A percentile compares a stretch with the other conserved stretches of the same genome.
Evolutionary conservation across 2,329 filamentous ascomycete species (phyloP).

Genomic region (Pseudogymnoascus destructans): DNA sequence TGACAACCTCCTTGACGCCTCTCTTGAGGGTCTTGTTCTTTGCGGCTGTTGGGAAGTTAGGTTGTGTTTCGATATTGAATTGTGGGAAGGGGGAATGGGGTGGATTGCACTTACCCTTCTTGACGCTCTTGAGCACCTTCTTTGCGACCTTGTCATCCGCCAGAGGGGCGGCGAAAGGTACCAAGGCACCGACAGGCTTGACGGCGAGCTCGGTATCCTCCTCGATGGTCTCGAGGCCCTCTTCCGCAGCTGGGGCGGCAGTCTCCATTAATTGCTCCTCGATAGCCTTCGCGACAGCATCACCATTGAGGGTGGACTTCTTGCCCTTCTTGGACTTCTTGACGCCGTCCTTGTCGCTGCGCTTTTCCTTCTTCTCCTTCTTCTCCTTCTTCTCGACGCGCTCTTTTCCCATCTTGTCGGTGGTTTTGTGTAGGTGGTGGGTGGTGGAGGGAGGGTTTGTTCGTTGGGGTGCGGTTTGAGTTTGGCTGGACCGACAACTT

Average conservation of each 20-base stretch:
- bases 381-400: constrained; percentile 44
- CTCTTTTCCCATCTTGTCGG: constrained; percentile 30
- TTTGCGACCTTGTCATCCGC: constrained; percentile 63
- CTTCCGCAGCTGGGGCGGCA: constrained; percentile 33
- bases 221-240: constrained; percentile 26
- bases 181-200: constrained; percentile 46
- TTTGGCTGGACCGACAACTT: background rate
- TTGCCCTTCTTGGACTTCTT: constrained; percentile 33
- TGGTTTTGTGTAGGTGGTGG: constrained; percentile 8
- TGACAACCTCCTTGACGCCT: constrained; percentile 97
- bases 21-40: constrained; percentile 94
- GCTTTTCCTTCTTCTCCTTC: constrained; percentile 61
- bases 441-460: constrained; percentile 6
- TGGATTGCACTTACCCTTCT: constrained; percentile 35
- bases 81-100: background rate
- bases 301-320: constrained; percentile 30
- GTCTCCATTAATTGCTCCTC: constrained; percentile 51
- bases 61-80: constrained; percentile 7
- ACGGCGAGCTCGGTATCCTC: constrained; percentile 32
- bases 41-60: constrained; percentile 50
- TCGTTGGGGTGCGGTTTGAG: constrained; percentile 1
- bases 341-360: constrained; percentile 30
- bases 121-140: constrained; percentile 52
- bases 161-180: constrained; percentile 72
- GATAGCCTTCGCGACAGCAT: constrained; percentile 44